Base-by-base conservation (phyloP, 176 grass and related monocot species). In the Thinopyrum elongatum region DNA sequence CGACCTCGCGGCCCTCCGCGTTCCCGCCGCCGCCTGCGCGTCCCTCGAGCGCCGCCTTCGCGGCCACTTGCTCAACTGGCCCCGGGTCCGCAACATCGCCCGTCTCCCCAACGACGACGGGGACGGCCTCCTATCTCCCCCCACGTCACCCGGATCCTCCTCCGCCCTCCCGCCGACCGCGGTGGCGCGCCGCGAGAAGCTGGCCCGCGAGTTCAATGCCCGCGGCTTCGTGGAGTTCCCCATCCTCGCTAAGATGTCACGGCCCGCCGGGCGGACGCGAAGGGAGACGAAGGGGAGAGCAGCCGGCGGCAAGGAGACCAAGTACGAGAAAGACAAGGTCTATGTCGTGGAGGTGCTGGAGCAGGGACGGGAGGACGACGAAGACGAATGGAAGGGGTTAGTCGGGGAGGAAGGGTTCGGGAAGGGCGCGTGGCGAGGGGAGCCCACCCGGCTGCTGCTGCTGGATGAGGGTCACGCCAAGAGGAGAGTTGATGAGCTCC, bases 1-100 rank as follows among this genome's bases (percentile, higher is more conserved):
- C 85, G 91, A 95, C 75, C 73, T 95, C 29, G 88, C 93, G 8
- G 91, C 91, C 47, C 93, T 98, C 70, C 91, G 96, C 15, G 91
- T 98, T 28, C 96, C 91, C 1, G 96, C 90, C 66, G 90, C 82
- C 29, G 84, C 92, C 34, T 98, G 95, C 81, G 89, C 88, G 6
- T 84, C 79, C 49, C 96, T 98, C 77, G 96, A 98, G 91, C 41
- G 83, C 81, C 91, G 93, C 74, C 89, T 95, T 62, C 93, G 95
- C 39, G 95, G 91, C 9, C 96, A 98, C 88, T 91, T 98, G 62
- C 96, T 98, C 81, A 95, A 98, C 80, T 98, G 93, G 96, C 96
- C 91, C 9, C 88, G 93, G 74, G 87, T 98, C 39, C 93, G 88
- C 49, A 95, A 98, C 77, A 42, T 95, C 46, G 91, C 84, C 1